Percentiles rank a stretch among this genome's conserved stretches.
These are phyloP conservation scores for Yueomyces sp. DNA, from an alignment of 805 yeast species.

Conservation along the genomic window DNA sequence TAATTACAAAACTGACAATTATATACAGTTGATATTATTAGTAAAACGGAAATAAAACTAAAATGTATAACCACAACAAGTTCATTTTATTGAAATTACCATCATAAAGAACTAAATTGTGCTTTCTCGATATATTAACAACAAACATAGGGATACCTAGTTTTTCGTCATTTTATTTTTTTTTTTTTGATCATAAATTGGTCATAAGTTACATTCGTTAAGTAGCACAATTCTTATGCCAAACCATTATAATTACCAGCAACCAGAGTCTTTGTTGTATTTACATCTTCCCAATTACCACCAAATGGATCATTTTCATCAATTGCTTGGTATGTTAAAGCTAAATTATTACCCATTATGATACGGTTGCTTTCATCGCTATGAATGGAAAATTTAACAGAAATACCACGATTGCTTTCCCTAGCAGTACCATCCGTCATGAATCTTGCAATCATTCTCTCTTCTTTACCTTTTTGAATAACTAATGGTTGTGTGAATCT, in stretches of 20 bases:
- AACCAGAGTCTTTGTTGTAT: conserved; percentile 24
- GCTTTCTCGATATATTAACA: too few relatives aligned
- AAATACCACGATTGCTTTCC: conserved; percentile 65
- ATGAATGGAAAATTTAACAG: conserved; percentile 43
- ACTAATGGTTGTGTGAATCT: conserved; percentile 36
- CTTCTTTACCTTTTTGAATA: conserved; percentile 32
- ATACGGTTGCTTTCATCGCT: conserved; percentile 12
- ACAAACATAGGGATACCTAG: too few relatives aligned
- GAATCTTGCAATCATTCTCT: conserved; percentile 75
- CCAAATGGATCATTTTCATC: conserved; percentile 30
- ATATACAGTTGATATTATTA: too few relatives aligned
- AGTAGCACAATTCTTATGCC: neutral
- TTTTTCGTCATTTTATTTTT: too few relatives aligned
- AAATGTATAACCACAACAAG: too few relatives aligned
- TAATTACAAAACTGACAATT: too few relatives aligned
- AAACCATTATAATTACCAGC: conserved; percentile 28
- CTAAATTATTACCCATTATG: conserved; percentile 32
- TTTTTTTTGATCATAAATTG: too few relatives aligned
- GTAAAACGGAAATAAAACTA: too few relatives aligned
- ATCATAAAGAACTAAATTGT: too few relatives aligned
- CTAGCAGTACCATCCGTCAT: conserved; percentile 56
- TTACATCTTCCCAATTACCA: conserved; percentile 23
- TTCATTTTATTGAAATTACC: too few relatives aligned
- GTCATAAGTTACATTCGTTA: too few relatives aligned
- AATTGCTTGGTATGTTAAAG: conserved; percentile 26